These are phyloP conservation scores for Cucumis melo DNA, from an alignment of 306 rosid species.

Conservation along the genomic window DNA sequence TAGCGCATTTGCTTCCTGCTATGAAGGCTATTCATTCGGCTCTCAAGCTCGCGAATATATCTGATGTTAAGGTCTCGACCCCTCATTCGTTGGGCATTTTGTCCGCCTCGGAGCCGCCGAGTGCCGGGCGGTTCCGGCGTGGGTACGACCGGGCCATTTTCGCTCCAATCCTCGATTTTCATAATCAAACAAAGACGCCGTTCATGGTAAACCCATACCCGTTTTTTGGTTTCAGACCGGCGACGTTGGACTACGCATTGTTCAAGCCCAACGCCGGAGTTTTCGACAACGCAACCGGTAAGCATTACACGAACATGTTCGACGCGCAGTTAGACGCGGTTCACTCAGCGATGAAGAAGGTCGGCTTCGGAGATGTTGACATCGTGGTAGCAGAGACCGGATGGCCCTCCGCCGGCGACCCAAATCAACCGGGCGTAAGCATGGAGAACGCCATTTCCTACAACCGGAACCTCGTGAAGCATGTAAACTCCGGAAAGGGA, in stretches of 20 bases:
- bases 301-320: slow-evolving; percentile 73
- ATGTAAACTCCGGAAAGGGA: slow-evolving; percentile 59
- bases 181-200: slow-evolving; percentile 42
- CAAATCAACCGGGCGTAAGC: slow-evolving; percentile 44
- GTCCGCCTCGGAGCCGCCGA: slow-evolving; percentile 56
- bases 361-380: slow-evolving; percentile 67
- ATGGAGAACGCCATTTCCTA: slow-evolving; percentile 53
- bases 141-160: slow-evolving; percentile 53
- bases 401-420: slow-evolving; percentile 77
- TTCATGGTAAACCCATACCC: slow-evolving; percentile 83
- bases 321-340: slow-evolving; percentile 88
- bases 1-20: slow-evolving; percentile 59
- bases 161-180: slow-evolving; percentile 58
- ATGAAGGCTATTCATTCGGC: slow-evolving; percentile 51
- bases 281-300: slow-evolving; percentile 39
- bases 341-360: slow-evolving; percentile 66
- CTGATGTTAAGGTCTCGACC: slow-evolving; percentile 36
- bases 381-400: slow-evolving; percentile 71
- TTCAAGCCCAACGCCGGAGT: slow-evolving; percentile 60
- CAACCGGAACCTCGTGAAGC: slow-evolving; percentile 53
- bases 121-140: slow-evolving; percentile 40
- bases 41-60: slow-evolving; percentile 31
- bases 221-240: slow-evolving; percentile 38
- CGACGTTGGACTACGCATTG: slow-evolving; percentile 36
- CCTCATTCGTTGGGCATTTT: slow-evolving; percentile 79